A percentile compares a stretch with the other conserved stretches of the same genome.
phyloP scores from a whole-genome alignment of 768 basidiomycete species.

The Cubamyces sp. region DNA sequence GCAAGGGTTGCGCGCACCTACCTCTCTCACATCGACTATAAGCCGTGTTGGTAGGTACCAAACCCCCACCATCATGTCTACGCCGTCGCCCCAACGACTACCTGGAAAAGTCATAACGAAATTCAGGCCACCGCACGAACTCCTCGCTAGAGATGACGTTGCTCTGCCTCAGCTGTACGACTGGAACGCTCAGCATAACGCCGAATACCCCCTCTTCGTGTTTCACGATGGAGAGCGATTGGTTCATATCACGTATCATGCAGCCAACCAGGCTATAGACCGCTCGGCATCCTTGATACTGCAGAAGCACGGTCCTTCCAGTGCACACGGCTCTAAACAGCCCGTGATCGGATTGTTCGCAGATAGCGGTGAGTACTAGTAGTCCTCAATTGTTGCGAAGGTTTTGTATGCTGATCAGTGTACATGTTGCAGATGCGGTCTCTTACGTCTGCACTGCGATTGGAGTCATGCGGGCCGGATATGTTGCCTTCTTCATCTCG shows the following conservation, averaged over 20 bases:
- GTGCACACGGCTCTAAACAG: neutral
- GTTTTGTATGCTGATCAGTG: neutral
- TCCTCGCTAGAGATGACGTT: constrained; percentile 17
- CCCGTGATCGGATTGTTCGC: constrained; percentile 33
- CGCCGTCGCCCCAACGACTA: neutral
- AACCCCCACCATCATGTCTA: too few relatives aligned
- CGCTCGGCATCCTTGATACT: constrained; percentile 28
- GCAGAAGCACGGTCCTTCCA: neutral
- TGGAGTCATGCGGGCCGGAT: constrained; percentile 28
- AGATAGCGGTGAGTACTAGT: constrained; percentile 7
- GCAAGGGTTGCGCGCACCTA: too few relatives aligned
- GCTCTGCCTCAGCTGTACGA: constrained; percentile 42
- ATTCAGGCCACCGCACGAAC: neutral
- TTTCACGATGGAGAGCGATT: constrained; percentile 25
- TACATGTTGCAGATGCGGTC: constrained; percentile 28
- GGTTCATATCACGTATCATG: constrained; percentile 30
- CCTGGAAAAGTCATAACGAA: neutral
- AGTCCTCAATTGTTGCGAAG: neutral
- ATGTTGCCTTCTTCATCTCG: constrained; percentile 38
- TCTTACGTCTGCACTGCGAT: constrained; percentile 20
- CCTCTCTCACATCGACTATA: too few relatives aligned
- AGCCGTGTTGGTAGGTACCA: too few relatives aligned
- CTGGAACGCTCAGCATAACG: constrained; percentile 38
- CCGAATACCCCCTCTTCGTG: constrained; percentile 39
- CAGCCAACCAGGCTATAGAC: constrained; percentile 33